Evolutionary conservation across 2,329 filamentous ascomycete genomes (phyloP), one percentile per base, ranked within the genome.

Genomic region (Phaeosphaeriaceae sp.): DNA sequence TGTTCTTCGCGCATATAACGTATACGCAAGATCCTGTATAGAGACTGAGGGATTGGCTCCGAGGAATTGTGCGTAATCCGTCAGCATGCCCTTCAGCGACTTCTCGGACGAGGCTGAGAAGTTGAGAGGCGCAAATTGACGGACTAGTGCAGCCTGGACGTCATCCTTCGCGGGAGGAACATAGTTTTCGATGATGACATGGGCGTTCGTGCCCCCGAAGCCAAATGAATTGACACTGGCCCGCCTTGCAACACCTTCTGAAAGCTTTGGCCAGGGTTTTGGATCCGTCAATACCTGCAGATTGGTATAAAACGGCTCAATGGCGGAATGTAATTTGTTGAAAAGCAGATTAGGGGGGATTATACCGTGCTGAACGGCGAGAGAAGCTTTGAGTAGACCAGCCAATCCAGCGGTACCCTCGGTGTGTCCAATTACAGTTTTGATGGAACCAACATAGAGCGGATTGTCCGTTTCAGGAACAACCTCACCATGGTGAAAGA

Each of bases 381-480:
- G 57, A 0, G 71, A 70, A 5, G 75, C 75, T 49, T 79, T 79
- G 9, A 80, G 60, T 20, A 80, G 15, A 7, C 74, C 73, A 3
- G 74, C 75, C 1, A 80, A 56, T 11, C 77, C 78, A 3, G 76
- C 74, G 4, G 73, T 69, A 15, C 73, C 77, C 64, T 81, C 76
- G 1, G 72, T 70, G 53, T 81, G 79, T 1, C 79, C 78, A 42
- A 81, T 70, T 33, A 79, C 74, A 67, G 70, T 81, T 76, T 61
- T 72, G 31, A 72, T 64, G 1, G 49, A 53, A 3, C 25, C 49
- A 40, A 21, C n/a, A 31, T 40, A 50, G 19, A 50, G 7, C 33
- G n/a, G 1, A 1, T 36, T 22, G 27, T 33, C 25, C 33, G 22
- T 9, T 31, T 36, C 15, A 1, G 7, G 5, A 5, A 13, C 7